Percentiles rank a stretch among this genome's conserved stretches.
Evolutionary conservation across 176 grass and related monocot genomes (phyloP).

Genomic region (Raddia guianensis): DNA sequence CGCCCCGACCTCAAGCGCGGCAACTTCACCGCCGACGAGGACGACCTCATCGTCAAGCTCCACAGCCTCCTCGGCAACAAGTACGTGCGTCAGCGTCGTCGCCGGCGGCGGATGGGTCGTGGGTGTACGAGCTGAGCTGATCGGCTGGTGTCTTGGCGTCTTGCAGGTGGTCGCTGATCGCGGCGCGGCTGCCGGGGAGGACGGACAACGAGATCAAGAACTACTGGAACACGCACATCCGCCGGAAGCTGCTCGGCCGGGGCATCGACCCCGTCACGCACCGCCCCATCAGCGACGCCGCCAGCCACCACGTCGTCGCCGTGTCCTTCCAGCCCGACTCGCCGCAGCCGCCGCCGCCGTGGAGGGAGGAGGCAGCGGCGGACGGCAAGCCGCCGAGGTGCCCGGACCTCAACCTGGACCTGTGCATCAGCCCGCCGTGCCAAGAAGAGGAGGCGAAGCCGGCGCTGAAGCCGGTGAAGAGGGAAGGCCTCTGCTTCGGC

Average conservation of each 20-base stretch:
- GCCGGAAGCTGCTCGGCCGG: constrained; percentile 58
- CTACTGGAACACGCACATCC: constrained; percentile 98
- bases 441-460: constrained; percentile 19
- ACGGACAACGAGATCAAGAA: constrained; percentile 99
- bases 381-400: constrained; percentile 45
- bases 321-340: constrained; percentile 49
- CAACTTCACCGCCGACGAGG: constrained; percentile 90
- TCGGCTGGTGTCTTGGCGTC: no score
- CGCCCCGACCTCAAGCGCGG: constrained; percentile 98
- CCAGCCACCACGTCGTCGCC: neutral
- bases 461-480: constrained; percentile 39
- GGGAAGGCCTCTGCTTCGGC: constrained; percentile 55
- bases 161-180: constrained; percentile 88
- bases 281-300: constrained; percentile 47
- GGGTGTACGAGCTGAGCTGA: neutral
- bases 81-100: constrained; percentile 20
- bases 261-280: constrained; percentile 89
- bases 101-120: neutral
- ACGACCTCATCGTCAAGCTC: constrained; percentile 86
- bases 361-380: neutral
- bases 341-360: neutral
- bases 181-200: constrained; percentile 68
- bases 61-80: constrained; percentile 88
- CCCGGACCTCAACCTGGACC: constrained; percentile 91
- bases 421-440: constrained; percentile 83